Percentiles rank a stretch among this genome's conserved stretches.
phyloP scores from a whole-genome alignment of 805 yeast genomes.

The Saturnispora gosingensis region DNA sequence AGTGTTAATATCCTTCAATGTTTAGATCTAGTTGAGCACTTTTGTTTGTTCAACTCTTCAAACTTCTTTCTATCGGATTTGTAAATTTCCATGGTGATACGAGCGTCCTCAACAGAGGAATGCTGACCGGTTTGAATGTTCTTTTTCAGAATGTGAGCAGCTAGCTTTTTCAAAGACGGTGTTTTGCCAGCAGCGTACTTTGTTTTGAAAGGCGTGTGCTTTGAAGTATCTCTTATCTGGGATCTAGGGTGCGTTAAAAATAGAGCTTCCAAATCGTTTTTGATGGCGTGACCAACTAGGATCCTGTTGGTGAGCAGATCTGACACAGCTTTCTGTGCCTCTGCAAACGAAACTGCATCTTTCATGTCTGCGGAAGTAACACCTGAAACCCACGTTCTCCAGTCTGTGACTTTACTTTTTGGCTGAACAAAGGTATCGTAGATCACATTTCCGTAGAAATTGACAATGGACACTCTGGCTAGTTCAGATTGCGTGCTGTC shows the following conservation, averaged over 20 bases:
- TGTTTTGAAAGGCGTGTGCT: slow-evolving; percentile 46
- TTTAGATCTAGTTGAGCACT: slow-evolving; percentile 2
- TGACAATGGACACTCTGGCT: slow-evolving; percentile 83
- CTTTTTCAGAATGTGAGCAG: slow-evolving; percentile 44
- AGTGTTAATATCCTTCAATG: background rate
- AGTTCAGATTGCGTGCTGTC: slow-evolving; percentile 62
- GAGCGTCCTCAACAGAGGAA: slow-evolving; percentile 86
- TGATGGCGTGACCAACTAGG: slow-evolving; percentile 78
- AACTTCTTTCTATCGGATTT: slow-evolving; percentile 53
- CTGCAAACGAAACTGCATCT: slow-evolving; percentile 54
- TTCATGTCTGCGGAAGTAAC: slow-evolving; percentile 61
- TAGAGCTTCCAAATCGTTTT: slow-evolving; percentile 67
- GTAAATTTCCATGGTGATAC: slow-evolving; percentile 77
- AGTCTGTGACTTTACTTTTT: slow-evolving; percentile 66
- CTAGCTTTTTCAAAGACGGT: slow-evolving; percentile 62
- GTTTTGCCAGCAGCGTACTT: slow-evolving; percentile 55
- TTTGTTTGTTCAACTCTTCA: slow-evolving; percentile 29
- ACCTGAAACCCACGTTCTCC: slow-evolving; percentile 93
- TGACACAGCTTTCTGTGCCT: slow-evolving; percentile 52
- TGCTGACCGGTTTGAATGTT: slow-evolving; percentile 71
- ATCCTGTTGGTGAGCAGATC: slow-evolving; percentile 45
- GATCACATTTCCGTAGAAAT: slow-evolving; percentile 64
- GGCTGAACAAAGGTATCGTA: slow-evolving; percentile 75
- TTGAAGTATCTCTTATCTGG: slow-evolving; percentile 66
- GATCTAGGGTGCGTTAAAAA: slow-evolving; percentile 57